Evolutionary conservation across 108 stramenopile genomes (phyloP).

Genomic region (Nitzschia palea): DNA sequence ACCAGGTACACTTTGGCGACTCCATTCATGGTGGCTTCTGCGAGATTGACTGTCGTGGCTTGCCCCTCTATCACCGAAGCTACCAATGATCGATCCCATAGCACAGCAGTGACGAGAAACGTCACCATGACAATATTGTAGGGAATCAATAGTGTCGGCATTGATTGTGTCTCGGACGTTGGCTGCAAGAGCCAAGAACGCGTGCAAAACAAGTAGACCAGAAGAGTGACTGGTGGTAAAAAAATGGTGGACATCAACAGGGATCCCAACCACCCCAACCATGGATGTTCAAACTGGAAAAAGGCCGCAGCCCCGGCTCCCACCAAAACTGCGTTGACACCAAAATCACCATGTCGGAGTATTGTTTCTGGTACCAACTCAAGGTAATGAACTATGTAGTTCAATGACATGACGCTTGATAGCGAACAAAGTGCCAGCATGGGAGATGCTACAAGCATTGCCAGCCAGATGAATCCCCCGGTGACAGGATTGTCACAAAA

Average conservation of each 20-base stretch:
- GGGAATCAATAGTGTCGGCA: slow-evolving; percentile 22
- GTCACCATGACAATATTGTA: slow-evolving; percentile 26
- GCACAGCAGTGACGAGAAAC: slow-evolving; percentile 11
- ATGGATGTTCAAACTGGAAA: slow-evolving; percentile 9
- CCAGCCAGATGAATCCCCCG: slow-evolving; percentile 33
- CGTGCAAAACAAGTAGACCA: slow-evolving; percentile 5
- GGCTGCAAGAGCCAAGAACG: slow-evolving; percentile 5
- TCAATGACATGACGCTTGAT: slow-evolving; percentile 10
- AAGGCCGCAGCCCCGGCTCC: slow-evolving; percentile 22
- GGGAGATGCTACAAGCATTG: slow-evolving; percentile 18
- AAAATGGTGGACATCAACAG: slow-evolving; percentile 18
- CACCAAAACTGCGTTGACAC: slow-evolving; percentile 25
- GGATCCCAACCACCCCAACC: background rate
- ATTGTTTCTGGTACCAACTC: slow-evolving; percentile 3
- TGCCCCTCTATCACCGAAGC: background rate
- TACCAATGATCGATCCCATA: slow-evolving; percentile 28
- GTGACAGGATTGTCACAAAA: slow-evolving; percentile 45
- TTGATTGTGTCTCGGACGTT: background rate
- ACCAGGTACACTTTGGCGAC: slow-evolving; percentile 21
- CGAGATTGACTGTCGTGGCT: background rate
- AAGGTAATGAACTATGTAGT: slow-evolving; percentile 6
- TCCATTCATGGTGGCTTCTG: slow-evolving; percentile 16
- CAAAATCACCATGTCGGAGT: slow-evolving; percentile 13
- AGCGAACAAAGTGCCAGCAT: slow-evolving; percentile 16
- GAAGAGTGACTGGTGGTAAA: slow-evolving; percentile 18